Conservation (phyloP, 805 yeast species). For the Kuraishia piskuri region DNA sequence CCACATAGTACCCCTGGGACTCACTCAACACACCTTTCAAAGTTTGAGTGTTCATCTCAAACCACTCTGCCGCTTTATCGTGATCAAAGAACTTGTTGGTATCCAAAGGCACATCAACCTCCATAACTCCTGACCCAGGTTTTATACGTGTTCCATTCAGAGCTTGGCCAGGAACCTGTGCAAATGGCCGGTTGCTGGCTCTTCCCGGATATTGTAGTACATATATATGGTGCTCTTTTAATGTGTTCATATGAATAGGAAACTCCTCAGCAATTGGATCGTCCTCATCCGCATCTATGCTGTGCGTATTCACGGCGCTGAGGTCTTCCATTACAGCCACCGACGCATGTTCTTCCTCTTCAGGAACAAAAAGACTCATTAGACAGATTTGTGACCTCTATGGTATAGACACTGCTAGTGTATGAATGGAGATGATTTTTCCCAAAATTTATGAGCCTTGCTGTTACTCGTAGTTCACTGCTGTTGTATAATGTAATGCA, state of each 20-base stretch:
- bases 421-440: not conserved
- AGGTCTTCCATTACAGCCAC: slow-evolving; percentile 8
- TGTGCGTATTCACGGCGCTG: slow-evolving; percentile 9
- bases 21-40: slow-evolving; percentile 61
- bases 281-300: slow-evolving; percentile 27
- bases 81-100: slow-evolving; percentile 61
- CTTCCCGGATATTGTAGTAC: slow-evolving; percentile 59
- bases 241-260: slow-evolving; percentile 40
- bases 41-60: slow-evolving; percentile 48
- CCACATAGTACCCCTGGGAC: slow-evolving; percentile 44
- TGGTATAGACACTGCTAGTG: not conserved
- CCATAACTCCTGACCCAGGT: slow-evolving; percentile 53
- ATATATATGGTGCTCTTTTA: slow-evolving; percentile 18
- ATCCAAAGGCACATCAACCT: slow-evolving; percentile 69
- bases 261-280: slow-evolving; percentile 57
- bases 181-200: slow-evolving; percentile 31
- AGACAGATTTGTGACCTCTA: no score
- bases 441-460: no score
- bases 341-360: slow-evolving; percentile 24
- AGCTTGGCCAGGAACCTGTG: slow-evolving; percentile 19
- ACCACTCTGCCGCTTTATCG: slow-evolving; percentile 58
- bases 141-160: slow-evolving; percentile 47
- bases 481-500: no score
- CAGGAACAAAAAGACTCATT: slow-evolving; percentile 25
- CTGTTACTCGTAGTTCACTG: not conserved